A percentile compares a stretch with the other conserved stretches of the same genome.
Evolutionary conservation across 164 flowering plant genomes (phyloP).

Genomic region (Vitis rotundifolia): DNA sequence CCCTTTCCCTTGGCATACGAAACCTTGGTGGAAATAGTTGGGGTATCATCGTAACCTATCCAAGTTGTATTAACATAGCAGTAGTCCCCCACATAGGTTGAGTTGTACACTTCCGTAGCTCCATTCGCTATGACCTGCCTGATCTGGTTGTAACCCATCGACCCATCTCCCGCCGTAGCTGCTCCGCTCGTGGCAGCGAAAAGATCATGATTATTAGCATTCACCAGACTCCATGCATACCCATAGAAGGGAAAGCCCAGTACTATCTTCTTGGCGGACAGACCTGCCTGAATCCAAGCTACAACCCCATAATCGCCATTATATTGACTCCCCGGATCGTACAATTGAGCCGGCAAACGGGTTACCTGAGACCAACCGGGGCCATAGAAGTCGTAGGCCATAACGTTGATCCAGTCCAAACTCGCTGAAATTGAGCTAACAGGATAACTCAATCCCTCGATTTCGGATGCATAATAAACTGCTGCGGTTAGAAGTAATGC

Average conservation of each 20-base stretch:
- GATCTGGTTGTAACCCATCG: neutral
- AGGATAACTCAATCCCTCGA: constrained; percentile 18
- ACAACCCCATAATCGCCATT: constrained; percentile 25
- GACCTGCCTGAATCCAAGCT: constrained; percentile 29
- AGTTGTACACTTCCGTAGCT: neutral
- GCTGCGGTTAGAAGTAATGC: constrained; percentile 32
- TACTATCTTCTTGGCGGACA: constrained; percentile 26
- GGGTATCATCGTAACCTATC: constrained; percentile 12
- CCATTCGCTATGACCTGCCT: neutral
- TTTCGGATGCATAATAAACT: constrained; percentile 10
- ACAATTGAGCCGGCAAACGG: constrained; percentile 20
- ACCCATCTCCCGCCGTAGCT: neutral
- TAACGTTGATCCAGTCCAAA: constrained; percentile 49
- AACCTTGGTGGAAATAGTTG: neutral
- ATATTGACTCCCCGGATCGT: constrained; percentile 15
- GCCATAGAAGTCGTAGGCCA: constrained; percentile 43
- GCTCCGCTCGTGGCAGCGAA: neutral
- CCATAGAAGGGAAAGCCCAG: constrained; percentile 3
- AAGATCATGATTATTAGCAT: neutral
- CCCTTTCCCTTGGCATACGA: constrained; percentile 1
- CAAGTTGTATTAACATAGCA: constrained; percentile 3
- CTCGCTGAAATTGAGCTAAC: constrained; percentile 14
- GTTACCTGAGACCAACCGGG: constrained; percentile 22
- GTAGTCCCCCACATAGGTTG: neutral
- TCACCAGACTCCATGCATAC: constrained; percentile 1